Conservation (phyloP, 441 rosid species). For the Biscutella auriculata region DNA sequence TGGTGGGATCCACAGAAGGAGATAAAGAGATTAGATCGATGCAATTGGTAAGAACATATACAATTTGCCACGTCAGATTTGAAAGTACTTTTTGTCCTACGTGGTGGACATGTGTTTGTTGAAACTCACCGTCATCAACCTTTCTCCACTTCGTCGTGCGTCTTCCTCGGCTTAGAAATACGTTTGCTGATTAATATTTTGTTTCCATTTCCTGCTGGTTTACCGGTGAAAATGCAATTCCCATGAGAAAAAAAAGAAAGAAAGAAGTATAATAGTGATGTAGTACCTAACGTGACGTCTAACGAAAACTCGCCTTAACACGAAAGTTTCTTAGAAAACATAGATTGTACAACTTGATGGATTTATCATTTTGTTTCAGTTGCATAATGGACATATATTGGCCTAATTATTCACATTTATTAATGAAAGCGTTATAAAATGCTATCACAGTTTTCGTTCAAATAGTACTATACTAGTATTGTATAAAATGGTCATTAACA, state of each 20-base stretch:
- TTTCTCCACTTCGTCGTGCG: no score
- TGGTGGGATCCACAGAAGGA: conserved; percentile 8
- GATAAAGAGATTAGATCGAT: conserved; percentile 5
- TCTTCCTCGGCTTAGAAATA: conserved; percentile 19
- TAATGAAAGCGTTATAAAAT: no score
- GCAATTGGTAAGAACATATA: conserved; percentile 7
- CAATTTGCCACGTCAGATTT: conserved; percentile 12
- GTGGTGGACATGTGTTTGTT: conserved; percentile 24
- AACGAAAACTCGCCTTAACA: not conserved
- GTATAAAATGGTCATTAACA: no score
- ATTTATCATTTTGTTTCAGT: no score
- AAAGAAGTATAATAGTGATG: not conserved
- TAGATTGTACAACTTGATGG: no score
- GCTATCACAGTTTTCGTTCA: no score
- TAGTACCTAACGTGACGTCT: conserved; percentile 8
- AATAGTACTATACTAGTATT: no score
- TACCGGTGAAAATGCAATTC: not conserved
- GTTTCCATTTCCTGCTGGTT: not conserved
- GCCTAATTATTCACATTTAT: no score
- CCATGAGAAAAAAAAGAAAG: not conserved
- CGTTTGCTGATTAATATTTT: not conserved
- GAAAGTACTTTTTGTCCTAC: conserved; percentile 9
- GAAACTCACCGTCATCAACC: conserved; percentile 18
- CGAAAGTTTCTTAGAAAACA: no score
- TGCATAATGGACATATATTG: no score